Base-by-base conservation (phyloP, 352 stramenopile species). In the Globisporangium emineosum region DNA sequence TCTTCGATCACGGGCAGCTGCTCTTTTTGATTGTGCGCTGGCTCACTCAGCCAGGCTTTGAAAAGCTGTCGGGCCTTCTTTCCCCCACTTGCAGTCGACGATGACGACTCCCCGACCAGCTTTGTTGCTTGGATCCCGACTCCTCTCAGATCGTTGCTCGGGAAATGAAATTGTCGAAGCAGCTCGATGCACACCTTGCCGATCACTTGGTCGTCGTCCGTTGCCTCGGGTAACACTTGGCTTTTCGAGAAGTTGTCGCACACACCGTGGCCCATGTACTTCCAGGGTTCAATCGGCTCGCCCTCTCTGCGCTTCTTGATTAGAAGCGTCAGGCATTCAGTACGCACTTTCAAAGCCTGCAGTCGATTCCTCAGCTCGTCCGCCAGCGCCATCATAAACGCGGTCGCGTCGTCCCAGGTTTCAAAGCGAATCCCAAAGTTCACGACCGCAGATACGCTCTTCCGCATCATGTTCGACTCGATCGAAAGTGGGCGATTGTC, bases 371-470 rank as follows among this genome's bases (percentile, higher is more conserved):
- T 76, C 17, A 97, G 57, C 58, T 97, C 91, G 19, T 89, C 80
- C 0, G 81, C 80, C 13, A 98, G 60, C 19, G 87, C 81, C 57
- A 76, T 75, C 35, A 98, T 68, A 53, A 98, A 98, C 17, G 80
- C 72, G 1, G 84, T 88, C n/a, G 87, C 77, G 29, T 91, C 78
- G 33, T 84, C 62, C 69, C 79, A 86, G 27, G 71, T 80, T n/a
- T 93, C 76, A 42, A 97, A 96, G 0, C 92, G 85, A 56, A 98
- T 94, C 1, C 92, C 92, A 66, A 96, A 98, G 69, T 97, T 97
- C 9, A 97, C 81, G n/a, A 98, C 88, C 2, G 92, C 89, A 13
- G 89, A 96, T 4, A 98, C 85, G 50, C 87, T 96, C 69, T 97
- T 97, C 2, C 87, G 72, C 70, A 81, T 85, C 69, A 83, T 75